Evolutionary conservation across 2,329 filamentous ascomycete species (phyloP).

Genomic region (Blastomyces percursus): DNA sequence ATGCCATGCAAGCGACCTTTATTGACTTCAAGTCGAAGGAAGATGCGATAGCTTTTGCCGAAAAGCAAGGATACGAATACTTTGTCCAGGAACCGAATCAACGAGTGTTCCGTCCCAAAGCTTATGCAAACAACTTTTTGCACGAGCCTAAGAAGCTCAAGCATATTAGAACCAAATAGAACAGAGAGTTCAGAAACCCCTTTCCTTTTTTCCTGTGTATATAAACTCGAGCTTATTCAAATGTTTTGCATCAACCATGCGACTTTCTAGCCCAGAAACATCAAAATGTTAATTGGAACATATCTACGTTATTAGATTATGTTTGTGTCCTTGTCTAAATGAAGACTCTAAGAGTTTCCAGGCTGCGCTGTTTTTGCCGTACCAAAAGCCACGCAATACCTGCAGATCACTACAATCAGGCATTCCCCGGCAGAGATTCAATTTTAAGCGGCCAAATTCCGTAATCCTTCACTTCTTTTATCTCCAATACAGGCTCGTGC

Average conservation of each 20-base stretch:
- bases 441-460: too few relatives aligned
- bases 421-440: too few relatives aligned
- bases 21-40: conserved; percentile 87
- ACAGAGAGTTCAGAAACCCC: neutral
- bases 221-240: conserved; percentile 6
- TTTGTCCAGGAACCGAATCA: conserved; percentile 95
- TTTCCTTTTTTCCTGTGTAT: conserved; percentile 7
- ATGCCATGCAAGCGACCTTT: conserved; percentile 89
- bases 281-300: neutral
- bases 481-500: too few relatives aligned
- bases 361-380: too few relatives aligned
- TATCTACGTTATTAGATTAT: neutral
- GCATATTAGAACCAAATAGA: conserved; percentile 67
- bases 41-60: conserved; percentile 85
- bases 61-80: conserved; percentile 99
- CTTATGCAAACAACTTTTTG: conserved; percentile 93
- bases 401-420: too few relatives aligned
- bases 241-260: neutral
- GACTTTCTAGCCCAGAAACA: neutral
- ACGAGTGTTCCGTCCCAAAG: conserved; percentile 77
- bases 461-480: too few relatives aligned
- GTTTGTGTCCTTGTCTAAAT: neutral
- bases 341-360: too few relatives aligned
- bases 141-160: conserved; percentile 81
- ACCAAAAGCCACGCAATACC: too few relatives aligned